A percentile compares a stretch with the other conserved stretches of the same genome.
Conservation (phyloP, 768 basidiomycete species). For the Dioszegia hungarica region DNA sequence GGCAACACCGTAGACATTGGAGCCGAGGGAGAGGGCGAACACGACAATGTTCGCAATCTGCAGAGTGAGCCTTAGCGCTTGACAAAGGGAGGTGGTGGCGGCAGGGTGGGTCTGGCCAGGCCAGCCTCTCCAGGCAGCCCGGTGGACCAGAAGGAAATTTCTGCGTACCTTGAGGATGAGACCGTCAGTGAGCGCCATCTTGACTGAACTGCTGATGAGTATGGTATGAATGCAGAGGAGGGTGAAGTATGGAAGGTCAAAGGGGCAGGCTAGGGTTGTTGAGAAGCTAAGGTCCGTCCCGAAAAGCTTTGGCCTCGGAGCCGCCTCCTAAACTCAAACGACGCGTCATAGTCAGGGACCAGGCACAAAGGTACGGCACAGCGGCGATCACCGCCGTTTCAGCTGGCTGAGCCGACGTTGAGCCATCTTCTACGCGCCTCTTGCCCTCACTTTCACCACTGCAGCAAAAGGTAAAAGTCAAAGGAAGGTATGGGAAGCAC, state of each 20-base stretch:
- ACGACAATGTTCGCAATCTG: slow-evolving; percentile 69
- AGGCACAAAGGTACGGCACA: not conserved
- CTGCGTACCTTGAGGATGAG: slow-evolving; percentile 71
- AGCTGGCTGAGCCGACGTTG: not conserved
- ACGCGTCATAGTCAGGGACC: slow-evolving; percentile 1
- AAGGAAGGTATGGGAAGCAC: too few relatives aligned
- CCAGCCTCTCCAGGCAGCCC: too few relatives aligned
- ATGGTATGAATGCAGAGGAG: not conserved
- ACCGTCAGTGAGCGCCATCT: slow-evolving; percentile 65
- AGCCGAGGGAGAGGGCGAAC: slow-evolving; percentile 74
- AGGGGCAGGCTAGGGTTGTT: not conserved
- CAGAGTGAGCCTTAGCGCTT: not conserved
- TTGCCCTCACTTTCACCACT: too few relatives aligned
- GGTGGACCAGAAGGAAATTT: too few relatives aligned
- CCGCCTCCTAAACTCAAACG: too few relatives aligned
- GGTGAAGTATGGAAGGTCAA: not conserved
- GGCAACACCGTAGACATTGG: slow-evolving; percentile 77
- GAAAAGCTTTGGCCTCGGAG: not conserved
- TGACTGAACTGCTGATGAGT: not conserved
- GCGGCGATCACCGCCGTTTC: too few relatives aligned
- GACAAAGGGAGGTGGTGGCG: too few relatives aligned
- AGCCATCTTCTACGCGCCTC: not conserved
- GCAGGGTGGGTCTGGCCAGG: too few relatives aligned
- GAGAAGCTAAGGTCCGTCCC: not conserved
- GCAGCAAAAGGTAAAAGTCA: too few relatives aligned